These are phyloP conservation scores for Pseudogymnoascus destructans DNA, from an alignment of 2,329 filamentous ascomycete genomes.

Conservation along the genomic window DNA sequence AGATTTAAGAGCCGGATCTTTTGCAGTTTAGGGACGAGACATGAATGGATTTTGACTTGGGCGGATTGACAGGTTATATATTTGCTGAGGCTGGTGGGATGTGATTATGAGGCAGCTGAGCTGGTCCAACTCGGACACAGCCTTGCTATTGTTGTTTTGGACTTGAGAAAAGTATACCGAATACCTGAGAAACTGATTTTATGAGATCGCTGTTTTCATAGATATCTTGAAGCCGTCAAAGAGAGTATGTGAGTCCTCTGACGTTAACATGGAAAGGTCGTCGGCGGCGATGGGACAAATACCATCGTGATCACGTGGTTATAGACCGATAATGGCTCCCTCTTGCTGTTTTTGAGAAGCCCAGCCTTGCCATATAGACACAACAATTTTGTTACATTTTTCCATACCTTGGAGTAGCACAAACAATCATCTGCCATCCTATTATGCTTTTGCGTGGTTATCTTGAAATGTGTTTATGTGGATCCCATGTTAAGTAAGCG, in stretches of 20 bases:
- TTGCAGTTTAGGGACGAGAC: constrained; percentile 3
- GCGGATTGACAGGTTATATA: neutral
- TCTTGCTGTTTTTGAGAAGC: neutral
- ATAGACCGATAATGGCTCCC: neutral
- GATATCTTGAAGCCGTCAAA: neutral
- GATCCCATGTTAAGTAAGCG: neutral
- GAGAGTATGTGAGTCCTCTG: neutral
- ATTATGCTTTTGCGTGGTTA: neutral
- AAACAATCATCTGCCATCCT: neutral
- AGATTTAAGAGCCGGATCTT: neutral
- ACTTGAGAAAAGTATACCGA: neutral
- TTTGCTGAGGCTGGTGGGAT: constrained; percentile 1
- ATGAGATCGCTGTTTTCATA: neutral
- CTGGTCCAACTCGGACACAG: neutral
- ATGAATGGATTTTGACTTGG: neutral
- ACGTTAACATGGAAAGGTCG: neutral
- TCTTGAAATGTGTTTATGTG: neutral
- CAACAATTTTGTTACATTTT: neutral
- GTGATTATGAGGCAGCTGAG: neutral
- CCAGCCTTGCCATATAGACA: neutral
- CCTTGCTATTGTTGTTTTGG: constrained; percentile 1
- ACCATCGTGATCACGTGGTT: neutral
- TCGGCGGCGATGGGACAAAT: neutral
- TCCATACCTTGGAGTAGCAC: neutral
- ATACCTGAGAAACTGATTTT: neutral